phyloP scores from a whole-genome alignment of 2,329 filamentous ascomycete species.

The Sarocladiaceae sp. region DNA sequence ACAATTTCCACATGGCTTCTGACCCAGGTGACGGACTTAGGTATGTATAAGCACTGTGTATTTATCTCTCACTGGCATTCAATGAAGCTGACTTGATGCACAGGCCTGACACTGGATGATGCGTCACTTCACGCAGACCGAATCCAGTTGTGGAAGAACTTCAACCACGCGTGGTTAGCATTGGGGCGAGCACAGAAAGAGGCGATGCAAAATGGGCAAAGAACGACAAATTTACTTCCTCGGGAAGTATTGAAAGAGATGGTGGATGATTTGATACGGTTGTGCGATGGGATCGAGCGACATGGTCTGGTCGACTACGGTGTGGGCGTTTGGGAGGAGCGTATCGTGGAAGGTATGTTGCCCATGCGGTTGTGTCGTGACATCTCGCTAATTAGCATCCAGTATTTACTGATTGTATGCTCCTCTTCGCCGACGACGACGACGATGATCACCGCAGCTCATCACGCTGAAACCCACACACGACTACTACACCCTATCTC shows the following conservation, averaged over 20 bases:
- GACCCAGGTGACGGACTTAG: conserved; percentile 50
- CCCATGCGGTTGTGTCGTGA: not conserved
- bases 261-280: conserved; percentile 73
- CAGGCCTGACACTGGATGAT: conserved; percentile 83
- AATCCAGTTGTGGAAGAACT: conserved; percentile 85
- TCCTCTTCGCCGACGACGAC: conserved; percentile 26
- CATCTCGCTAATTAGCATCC: not conserved
- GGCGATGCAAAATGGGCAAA: conserved; percentile 57
- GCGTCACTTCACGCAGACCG: conserved; percentile 69
- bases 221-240: conserved; percentile 62
- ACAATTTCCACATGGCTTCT: conserved; percentile 53
- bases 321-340: conserved; percentile 93
- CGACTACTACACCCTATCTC: not conserved
- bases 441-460: not conserved
- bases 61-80: not conserved
- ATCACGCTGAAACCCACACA: not conserved
- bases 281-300: conserved; percentile 84
- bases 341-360: conserved; percentile 74
- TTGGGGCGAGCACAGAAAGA: conserved; percentile 82
- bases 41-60: conserved; percentile 31
- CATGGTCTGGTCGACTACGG: conserved; percentile 97
- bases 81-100: conserved; percentile 4
- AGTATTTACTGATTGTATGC: conserved; percentile 24
- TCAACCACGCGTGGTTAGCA: conserved; percentile 88
- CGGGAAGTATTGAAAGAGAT: conserved; percentile 69